Base-by-base conservation (phyloP, 441 rosid species). In the Francoa sonchifolia region DNA sequence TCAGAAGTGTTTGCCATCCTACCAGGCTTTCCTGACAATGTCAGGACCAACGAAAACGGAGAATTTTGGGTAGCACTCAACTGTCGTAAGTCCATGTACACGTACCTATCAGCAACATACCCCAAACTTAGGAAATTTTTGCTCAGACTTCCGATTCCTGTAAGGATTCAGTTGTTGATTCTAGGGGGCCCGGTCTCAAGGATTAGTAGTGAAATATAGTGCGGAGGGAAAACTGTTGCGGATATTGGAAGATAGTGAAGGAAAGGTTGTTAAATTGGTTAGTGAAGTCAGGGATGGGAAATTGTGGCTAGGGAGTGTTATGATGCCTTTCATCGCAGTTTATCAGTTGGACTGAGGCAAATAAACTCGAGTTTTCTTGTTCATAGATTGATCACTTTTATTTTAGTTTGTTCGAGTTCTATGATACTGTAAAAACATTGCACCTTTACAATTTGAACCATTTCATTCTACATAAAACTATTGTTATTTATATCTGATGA, bases 51-150 rank as follows among this genome's bases (percentile, higher is more conserved):
- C 47, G 33, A 66, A 47, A 65, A 81, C 1, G 95, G 97, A 17
- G 87, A 88, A 15, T 83, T 88, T 26, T 88, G 97, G 93, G 85
- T 84, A 4, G 97, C 85, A 2, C 16, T 80, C 58, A 82, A 83
- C 33, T 56, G 79, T 57, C 79, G 56, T n/a, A 58, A 77, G n/a
- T 63, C 44, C 25, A 38, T 53, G 11, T 80, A 67, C 59, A 10
- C 65, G 6, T 52, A 72, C 55, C 0, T 74, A 8, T 42, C 44
- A 35, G 73, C 67, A 14, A 27, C 29, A 33, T 50, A 65, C 58
- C 82, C 93, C 0, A 71, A 52, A 42, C 31, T 78, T 9, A 69
- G 95, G 63, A 69, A 36, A 51, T 59, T 76, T 52, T 0, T 68
- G 35, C 69, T 88, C 40, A 76, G 57, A 71, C 89, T 88, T 33